phyloP scores from a whole-genome alignment of 2,329 filamentous ascomycete genomes.

The Verticillium klebahnii region DNA sequence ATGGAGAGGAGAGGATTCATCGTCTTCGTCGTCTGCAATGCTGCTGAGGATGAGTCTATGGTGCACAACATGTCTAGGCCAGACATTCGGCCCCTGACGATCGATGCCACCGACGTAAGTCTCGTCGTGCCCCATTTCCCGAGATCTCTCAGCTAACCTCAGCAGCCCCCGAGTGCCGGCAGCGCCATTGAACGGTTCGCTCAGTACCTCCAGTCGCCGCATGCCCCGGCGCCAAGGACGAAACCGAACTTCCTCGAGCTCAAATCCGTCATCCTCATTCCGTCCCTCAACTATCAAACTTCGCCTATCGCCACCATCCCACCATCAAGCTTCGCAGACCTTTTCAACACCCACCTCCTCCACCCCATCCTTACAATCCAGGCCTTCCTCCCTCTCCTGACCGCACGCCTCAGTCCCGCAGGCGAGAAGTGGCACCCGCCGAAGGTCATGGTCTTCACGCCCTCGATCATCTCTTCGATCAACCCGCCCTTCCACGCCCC shows the following conservation, averaged over 20 bases:
- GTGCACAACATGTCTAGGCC: conserved; percentile 72
- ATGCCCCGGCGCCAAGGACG: conserved; percentile 71
- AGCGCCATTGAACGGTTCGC: conserved; percentile 69
- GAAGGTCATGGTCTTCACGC: conserved; percentile 73
- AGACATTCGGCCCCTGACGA: conserved; percentile 75
- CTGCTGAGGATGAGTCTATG: conserved; percentile 76
- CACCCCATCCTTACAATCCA: conserved; percentile 86
- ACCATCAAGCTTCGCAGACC: conserved; percentile 79
- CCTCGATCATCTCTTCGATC: conserved; percentile 74
- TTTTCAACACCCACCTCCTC: conserved; percentile 87
- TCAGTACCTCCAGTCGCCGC: conserved; percentile 66
- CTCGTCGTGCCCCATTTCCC: conserved; percentile 2
- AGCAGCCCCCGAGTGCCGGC: conserved; percentile 62
- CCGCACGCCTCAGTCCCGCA: conserved; percentile 51
- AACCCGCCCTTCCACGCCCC: conserved; percentile 77
- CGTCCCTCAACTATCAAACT: conserved; percentile 73
- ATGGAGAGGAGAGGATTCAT: conserved; percentile 89
- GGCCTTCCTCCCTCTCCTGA: conserved; percentile 78
- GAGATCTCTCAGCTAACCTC: neutral
- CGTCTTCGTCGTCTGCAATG: conserved; percentile 84
- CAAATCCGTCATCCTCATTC: conserved; percentile 77
- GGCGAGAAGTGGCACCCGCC: conserved; percentile 49
- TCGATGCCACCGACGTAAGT: conserved; percentile 77
- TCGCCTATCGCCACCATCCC: conserved; percentile 83
- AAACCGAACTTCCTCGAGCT: conserved; percentile 72